phyloP scores from a whole-genome alignment of 208 protist genomes.

The Leishmania arabica region DNA sequence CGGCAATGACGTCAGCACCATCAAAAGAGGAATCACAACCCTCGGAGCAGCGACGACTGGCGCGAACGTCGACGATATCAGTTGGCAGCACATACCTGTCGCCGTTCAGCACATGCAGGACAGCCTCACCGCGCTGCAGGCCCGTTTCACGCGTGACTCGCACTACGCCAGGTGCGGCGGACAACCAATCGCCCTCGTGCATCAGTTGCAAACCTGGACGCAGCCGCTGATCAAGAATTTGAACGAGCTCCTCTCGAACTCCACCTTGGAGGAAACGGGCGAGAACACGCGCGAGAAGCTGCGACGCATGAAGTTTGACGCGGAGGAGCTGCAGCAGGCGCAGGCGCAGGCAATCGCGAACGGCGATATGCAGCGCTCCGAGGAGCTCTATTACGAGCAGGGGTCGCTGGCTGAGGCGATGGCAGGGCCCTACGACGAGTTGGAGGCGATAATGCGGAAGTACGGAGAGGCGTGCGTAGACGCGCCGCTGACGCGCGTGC shows the following conservation, averaged over 20 bases:
- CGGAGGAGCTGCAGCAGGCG: slow-evolving; percentile 70
- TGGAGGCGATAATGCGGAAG: slow-evolving; percentile 48
- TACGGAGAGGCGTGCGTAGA: slow-evolving; percentile 39
- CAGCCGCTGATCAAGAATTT: slow-evolving; percentile 53
- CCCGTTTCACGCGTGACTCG: slow-evolving; percentile 15
- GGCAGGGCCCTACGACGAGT: slow-evolving; percentile 51
- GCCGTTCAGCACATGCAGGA: slow-evolving; percentile 38
- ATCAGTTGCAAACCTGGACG: slow-evolving; percentile 40
- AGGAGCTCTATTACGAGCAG: slow-evolving; percentile 83
- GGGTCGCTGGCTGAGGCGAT: slow-evolving; percentile 70
- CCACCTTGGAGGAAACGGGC: slow-evolving; percentile 37
- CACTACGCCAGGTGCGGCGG: slow-evolving; percentile 30
- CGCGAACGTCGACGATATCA: not conserved
- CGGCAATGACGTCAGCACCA: not conserved
- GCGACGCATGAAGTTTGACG: slow-evolving; percentile 71
- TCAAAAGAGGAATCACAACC: not conserved
- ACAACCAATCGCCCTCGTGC: slow-evolving; percentile 21
- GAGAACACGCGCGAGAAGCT: slow-evolving; percentile 66
- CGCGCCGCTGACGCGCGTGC: slow-evolving; percentile 30
- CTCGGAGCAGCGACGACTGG: not conserved
- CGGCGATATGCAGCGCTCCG: slow-evolving; percentile 82
- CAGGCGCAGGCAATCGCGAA: slow-evolving; percentile 76
- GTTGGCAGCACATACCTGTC: slow-evolving; percentile 21
- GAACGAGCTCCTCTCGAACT: slow-evolving; percentile 41
- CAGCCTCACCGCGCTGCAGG: slow-evolving; percentile 32